These are phyloP conservation scores for Paradendryphiella salina DNA, from an alignment of 2,329 filamentous ascomycete species.

Conservation along the genomic window DNA sequence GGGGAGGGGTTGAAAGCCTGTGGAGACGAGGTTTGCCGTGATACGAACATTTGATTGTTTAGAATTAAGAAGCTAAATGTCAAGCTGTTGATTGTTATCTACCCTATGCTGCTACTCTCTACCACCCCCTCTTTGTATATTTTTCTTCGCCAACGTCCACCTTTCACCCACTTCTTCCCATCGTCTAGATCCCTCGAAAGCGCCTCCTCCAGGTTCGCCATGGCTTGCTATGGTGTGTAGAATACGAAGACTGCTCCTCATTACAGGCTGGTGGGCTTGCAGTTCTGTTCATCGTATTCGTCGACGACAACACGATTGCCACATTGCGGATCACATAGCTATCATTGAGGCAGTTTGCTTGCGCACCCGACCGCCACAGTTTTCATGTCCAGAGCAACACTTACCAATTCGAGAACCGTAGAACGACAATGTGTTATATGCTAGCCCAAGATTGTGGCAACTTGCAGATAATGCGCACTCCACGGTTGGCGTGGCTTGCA, in stretches of 20 bases:
- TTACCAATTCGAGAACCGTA: not conserved
- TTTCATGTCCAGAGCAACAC: not conserved
- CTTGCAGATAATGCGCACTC: not conserved
- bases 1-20: too few species aligned
- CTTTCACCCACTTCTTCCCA: not conserved
- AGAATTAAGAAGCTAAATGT: too few species aligned
- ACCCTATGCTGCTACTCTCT: not conserved
- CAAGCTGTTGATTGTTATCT: too few species aligned
- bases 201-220: not conserved
- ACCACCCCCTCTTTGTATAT: constrained; percentile 1
- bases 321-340: not conserved
- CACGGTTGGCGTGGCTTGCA: not conserved
- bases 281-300: not conserved
- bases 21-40: too few species aligned
- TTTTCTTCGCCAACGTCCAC: not conserved
- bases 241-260: constrained; percentile 1
- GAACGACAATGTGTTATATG: not conserved
- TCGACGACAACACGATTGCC: not conserved
- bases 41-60: too few species aligned
- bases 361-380: constrained; percentile 2
- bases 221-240: constrained; percentile 1
- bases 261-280: constrained; percentile 3
- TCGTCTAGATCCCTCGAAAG: not conserved
- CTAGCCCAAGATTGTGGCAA: not conserved
- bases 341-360: not conserved